phyloP scores from a whole-genome alignment of 148 eudicot genomes.

The Rhododendron kiyosumense region DNA sequence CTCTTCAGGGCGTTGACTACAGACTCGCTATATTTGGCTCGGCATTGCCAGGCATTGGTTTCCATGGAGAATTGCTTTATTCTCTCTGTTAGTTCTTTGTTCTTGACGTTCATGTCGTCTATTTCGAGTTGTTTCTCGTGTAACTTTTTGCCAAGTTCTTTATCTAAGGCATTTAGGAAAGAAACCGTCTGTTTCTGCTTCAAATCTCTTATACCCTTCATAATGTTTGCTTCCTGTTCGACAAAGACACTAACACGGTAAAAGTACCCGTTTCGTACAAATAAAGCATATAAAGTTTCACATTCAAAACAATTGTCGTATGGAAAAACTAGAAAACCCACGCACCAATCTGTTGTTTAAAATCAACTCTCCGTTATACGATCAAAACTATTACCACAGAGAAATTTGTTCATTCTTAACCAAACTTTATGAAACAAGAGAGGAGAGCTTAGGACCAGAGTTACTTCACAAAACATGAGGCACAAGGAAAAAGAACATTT shows the following conservation, averaged over 20 bases:
- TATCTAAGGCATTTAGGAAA: conserved; percentile 29
- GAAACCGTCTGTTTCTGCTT: conserved; percentile 30
- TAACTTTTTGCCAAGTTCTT: conserved; percentile 26
- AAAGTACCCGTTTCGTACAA: not conserved
- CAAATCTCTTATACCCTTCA: conserved; percentile 36
- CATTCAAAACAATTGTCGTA: not conserved
- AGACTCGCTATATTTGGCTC: conserved; percentile 38
- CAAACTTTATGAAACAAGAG: not conserved
- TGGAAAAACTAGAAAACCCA: not conserved
- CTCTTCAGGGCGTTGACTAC: conserved; percentile 28
- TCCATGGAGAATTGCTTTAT: conserved; percentile 26
- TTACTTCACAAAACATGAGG: not conserved
- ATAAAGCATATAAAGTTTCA: not conserved
- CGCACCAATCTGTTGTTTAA: not conserved
- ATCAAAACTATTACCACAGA: not conserved
- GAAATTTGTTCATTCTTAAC: not conserved
- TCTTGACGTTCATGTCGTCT: conserved; percentile 34
- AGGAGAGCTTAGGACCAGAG: not conserved
- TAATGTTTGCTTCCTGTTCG: conserved; percentile 33
- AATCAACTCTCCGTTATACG: not conserved
- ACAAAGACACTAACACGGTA: not conserved
- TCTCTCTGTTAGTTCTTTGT: conserved; percentile 35
- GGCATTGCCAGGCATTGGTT: conserved; percentile 37
- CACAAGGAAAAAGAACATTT: not conserved
- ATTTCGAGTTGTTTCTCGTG: conserved; percentile 41